Evolutionary conservation across 2,329 filamentous ascomycete species (phyloP).

Genomic region (Fusarium marasasianum): DNA sequence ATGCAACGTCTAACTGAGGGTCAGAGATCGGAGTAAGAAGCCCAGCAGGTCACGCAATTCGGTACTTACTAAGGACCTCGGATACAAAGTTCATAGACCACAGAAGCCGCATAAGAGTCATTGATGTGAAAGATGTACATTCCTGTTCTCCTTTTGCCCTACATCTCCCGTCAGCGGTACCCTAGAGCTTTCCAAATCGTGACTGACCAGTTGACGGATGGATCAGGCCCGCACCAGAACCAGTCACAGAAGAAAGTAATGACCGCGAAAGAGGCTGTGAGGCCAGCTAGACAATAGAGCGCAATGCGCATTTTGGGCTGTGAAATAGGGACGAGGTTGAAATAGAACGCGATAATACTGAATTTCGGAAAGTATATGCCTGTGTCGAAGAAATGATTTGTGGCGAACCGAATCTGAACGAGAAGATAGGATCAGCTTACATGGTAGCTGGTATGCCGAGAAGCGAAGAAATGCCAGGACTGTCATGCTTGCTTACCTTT

Average conservation of each 20-base stretch:
- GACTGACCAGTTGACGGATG: slow-evolving; percentile 4
- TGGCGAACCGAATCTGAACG: neutral
- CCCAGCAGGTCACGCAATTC: rapidly evolving
- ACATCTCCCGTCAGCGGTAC: rapidly evolving
- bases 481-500: neutral
- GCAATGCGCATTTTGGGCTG: neutral
- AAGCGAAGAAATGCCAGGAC: too few relatives aligned
- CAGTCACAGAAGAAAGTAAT: neutral
- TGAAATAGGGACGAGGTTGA: neutral
- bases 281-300: neutral
- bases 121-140: neutral
- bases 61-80: neutral
- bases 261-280: neutral
- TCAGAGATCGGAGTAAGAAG: neutral
- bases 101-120: slow-evolving; percentile 4
- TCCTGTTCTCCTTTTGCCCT: neutral
- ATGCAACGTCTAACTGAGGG: neutral
- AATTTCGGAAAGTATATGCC: slow-evolving; percentile 14
- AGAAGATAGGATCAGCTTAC: neutral
- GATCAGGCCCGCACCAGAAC: slow-evolving; percentile 6
- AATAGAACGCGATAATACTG: slow-evolving; percentile 2
- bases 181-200: rapidly evolving
- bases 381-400: slow-evolving; percentile 11
- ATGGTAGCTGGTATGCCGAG: too few relatives aligned
- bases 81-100: slow-evolving; percentile 8